Evolutionary conservation across 257 asterid species (phyloP).

Genomic region (Euphrasia confusa): DNA sequence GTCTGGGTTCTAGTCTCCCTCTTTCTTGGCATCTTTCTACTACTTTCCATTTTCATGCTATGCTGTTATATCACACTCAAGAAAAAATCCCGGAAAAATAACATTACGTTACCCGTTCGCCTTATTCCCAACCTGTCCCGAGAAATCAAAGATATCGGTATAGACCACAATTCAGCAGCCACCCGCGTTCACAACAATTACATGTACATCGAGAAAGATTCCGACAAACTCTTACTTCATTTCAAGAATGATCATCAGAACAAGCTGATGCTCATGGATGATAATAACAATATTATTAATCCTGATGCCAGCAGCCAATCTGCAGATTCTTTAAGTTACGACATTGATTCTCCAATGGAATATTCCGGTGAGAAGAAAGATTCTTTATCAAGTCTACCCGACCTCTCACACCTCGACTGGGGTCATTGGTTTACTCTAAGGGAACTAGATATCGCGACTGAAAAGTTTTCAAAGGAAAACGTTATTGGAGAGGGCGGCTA

Average conservation of each 20-base stretch:
- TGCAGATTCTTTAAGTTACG: conserved; percentile 33
- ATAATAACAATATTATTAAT: not conserved
- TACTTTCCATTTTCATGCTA: conserved; percentile 44
- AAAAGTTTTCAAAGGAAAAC: conserved; percentile 57
- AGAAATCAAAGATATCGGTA: conserved; percentile 57
- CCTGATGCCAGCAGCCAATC: conserved; percentile 30
- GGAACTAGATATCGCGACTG: conserved; percentile 65
- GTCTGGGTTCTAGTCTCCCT: conserved; percentile 66
- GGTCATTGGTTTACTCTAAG: conserved; percentile 92
- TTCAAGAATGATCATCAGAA: conserved; percentile 34
- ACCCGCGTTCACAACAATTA: conserved; percentile 22
- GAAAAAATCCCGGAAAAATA: conserved; percentile 36
- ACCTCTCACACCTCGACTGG: conserved; percentile 87
- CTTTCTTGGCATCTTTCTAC: conserved; percentile 45
- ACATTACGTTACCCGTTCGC: conserved; percentile 30
- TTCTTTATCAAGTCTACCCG: conserved; percentile 51
- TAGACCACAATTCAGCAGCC: conserved; percentile 47
- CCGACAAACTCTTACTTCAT: conserved; percentile 37
- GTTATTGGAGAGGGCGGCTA: conserved; percentile 93
- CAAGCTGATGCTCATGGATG: not conserved
- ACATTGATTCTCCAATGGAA: conserved; percentile 24
- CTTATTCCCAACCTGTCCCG: conserved; percentile 37
- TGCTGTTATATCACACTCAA: conserved; percentile 39
- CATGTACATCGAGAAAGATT: conserved; percentile 37
- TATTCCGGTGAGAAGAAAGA: conserved; percentile 31